Evolutionary conservation across 192 early-diverging fungal genomes (phyloP).

Genomic region (Pilaira anomala): DNA sequence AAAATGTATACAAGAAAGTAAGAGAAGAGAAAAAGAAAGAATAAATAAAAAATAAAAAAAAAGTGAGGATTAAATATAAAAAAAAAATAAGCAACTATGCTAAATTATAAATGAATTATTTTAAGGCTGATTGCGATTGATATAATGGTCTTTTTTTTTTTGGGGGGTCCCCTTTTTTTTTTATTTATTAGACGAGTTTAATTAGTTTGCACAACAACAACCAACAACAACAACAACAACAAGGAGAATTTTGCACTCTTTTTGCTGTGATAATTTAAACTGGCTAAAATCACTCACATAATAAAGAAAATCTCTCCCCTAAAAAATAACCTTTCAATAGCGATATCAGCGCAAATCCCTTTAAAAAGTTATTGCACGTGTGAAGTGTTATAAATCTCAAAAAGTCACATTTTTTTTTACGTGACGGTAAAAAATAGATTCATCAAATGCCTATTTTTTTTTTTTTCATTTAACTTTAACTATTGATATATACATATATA

Average conservation of each 20-base stretch:
- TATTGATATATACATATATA: neutral
- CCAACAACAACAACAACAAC: too few species aligned
- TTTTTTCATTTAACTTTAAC: too few species aligned
- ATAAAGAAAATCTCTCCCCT: too few species aligned
- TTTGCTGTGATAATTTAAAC: neutral
- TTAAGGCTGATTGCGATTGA: too few species aligned
- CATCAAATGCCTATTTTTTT: too few species aligned
- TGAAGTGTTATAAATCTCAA: constrained; percentile 1
- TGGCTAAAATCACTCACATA: constrained; percentile 14
- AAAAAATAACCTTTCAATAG: constrained; percentile 2
- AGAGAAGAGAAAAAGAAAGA: neutral
- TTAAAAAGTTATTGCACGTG: constrained; percentile 5
- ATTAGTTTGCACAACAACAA: too few species aligned
- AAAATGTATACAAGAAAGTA: neutral
- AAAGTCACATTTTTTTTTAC: neutral
- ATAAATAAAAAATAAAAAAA: constrained; percentile 8
- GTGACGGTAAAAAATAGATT: too few species aligned
- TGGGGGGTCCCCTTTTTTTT: too few species aligned
- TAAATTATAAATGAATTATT: neutral
- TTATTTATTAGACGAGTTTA: too few species aligned
- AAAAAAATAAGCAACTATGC: neutral
- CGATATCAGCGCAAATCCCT: constrained; percentile 8
- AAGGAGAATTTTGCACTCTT: neutral
- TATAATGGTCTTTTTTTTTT: too few species aligned
- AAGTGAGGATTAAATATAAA: neutral